These are phyloP conservation scores for Trifolium fragiferum DNA, from an alignment of 306 rosid genomes.

Conservation along the genomic window DNA sequence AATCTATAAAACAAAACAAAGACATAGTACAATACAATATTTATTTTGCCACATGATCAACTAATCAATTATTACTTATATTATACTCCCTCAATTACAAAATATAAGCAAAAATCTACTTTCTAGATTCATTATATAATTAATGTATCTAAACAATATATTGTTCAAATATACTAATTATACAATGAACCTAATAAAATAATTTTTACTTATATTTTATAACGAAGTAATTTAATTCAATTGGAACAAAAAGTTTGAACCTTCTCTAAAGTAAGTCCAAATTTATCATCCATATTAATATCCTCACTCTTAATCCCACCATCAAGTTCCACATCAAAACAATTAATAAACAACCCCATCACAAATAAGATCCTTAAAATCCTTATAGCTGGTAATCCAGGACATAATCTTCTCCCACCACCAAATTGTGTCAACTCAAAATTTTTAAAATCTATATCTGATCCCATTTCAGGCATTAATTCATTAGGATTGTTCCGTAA, in stretches of 20 bases:
- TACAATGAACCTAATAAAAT: too few relatives aligned
- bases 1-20: too few relatives aligned
- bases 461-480: slow-evolving; percentile 34
- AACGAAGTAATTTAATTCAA: too few relatives aligned
- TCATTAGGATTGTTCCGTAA: slow-evolving; percentile 32
- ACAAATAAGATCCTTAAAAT: slow-evolving; percentile 33
- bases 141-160: too few relatives aligned
- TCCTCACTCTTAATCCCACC: slow-evolving; percentile 24
- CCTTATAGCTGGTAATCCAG: slow-evolving; percentile 45
- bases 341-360: slow-evolving; percentile 40
- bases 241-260: slow-evolving; percentile 38
- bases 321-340: slow-evolving; percentile 40
- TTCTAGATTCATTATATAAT: too few relatives aligned
- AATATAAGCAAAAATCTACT: too few relatives aligned
- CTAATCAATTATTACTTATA: too few relatives aligned
- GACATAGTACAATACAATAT: too few relatives aligned
- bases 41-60: too few relatives aligned
- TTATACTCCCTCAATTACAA: too few relatives aligned
- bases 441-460: slow-evolving; percentile 36
- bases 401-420: slow-evolving; percentile 39
- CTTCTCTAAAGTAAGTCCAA: slow-evolving; percentile 44
- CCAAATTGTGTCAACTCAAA: slow-evolving; percentile 44
- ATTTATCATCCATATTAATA: slow-evolving; percentile 41
- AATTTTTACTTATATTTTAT: too few relatives aligned
- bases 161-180: too few relatives aligned